phyloP scores from a whole-genome alignment of 2,329 filamentous ascomycete species.

The Lachnellula willkommii region DNA sequence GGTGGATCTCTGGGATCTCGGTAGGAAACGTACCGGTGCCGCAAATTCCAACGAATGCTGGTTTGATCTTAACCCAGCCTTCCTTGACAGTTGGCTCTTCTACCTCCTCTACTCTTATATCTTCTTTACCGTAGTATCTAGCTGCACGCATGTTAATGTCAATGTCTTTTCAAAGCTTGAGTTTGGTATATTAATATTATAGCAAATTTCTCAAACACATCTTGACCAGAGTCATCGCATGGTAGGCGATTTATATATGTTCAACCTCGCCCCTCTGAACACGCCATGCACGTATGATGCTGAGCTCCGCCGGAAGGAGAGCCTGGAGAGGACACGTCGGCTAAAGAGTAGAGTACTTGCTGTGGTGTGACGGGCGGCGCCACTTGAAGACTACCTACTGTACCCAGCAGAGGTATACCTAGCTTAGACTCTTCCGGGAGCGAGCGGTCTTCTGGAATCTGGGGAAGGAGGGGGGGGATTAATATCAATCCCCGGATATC shows the following conservation, averaged over 20 bases:
- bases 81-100: constrained; percentile 41
- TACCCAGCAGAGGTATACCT: background rate
- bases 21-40: constrained; percentile 34
- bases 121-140: constrained; percentile 49
- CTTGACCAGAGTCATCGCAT: too few relatives aligned
- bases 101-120: constrained; percentile 50
- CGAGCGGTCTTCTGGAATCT: background rate
- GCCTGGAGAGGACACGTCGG: background rate
- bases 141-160: constrained; percentile 44
- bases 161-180: background rate
- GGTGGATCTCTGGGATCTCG: background rate
- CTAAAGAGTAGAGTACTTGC: background rate
- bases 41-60: constrained; percentile 48
- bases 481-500: too few relatives aligned
- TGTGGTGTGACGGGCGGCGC: background rate
- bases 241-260: background rate
- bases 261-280: background rate
- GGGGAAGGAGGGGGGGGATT: background rate
- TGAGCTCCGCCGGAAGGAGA: background rate
- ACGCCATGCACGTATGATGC: background rate
- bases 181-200: too few relatives aligned
- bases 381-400: background rate
- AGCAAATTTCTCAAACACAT: too few relatives aligned
- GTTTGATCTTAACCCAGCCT: constrained; percentile 46
- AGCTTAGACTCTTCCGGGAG: background rate